A percentile compares a stretch with the other conserved stretches of the same genome.
Conservation (phyloP, 2,329 filamentous ascomycete species). For the Colletotrichum viniferum region DNA sequence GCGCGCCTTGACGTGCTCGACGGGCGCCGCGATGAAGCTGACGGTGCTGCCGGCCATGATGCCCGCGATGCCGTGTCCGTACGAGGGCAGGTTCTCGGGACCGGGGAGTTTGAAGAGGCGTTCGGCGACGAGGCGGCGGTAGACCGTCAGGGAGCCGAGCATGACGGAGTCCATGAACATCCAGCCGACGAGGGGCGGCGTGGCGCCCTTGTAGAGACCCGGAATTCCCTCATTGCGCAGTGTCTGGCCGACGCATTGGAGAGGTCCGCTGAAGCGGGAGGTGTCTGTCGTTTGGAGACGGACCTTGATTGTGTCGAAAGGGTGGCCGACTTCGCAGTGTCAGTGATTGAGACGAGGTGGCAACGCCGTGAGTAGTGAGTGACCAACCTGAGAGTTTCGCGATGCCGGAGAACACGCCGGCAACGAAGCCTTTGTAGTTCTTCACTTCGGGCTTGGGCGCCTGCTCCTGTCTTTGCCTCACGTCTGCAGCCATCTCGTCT, state of each 20-base stretch:
- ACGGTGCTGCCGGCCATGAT: slow-evolving; percentile 88
- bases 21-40: slow-evolving; percentile 88
- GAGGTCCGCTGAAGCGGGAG: slow-evolving; percentile 80
- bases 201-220: slow-evolving; percentile 93
- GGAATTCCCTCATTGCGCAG: slow-evolving; percentile 82
- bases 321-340: slow-evolving; percentile 59
- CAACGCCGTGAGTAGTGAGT: not conserved
- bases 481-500: slow-evolving; percentile 16
- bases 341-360: not conserved
- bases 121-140: slow-evolving; percentile 82
- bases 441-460: slow-evolving; percentile 43
- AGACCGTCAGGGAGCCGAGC: slow-evolving; percentile 90
- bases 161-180: slow-evolving; percentile 94
- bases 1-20: slow-evolving; percentile 94
- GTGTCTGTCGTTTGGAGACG: slow-evolving; percentile 85
- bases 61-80: slow-evolving; percentile 88
- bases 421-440: slow-evolving; percentile 95
- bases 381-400: slow-evolving; percentile 75
- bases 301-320: slow-evolving; percentile 97
- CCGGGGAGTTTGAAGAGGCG: slow-evolving; percentile 68
- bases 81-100: slow-evolving; percentile 61
- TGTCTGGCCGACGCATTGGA: slow-evolving; percentile 86
- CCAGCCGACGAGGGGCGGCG: slow-evolving; percentile 92
- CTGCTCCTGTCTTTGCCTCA: slow-evolving; percentile 29
- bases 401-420: slow-evolving; percentile 93